Base-by-base conservation (phyloP, 179 eudicot species). In the Sideroxylon spinosum region DNA sequence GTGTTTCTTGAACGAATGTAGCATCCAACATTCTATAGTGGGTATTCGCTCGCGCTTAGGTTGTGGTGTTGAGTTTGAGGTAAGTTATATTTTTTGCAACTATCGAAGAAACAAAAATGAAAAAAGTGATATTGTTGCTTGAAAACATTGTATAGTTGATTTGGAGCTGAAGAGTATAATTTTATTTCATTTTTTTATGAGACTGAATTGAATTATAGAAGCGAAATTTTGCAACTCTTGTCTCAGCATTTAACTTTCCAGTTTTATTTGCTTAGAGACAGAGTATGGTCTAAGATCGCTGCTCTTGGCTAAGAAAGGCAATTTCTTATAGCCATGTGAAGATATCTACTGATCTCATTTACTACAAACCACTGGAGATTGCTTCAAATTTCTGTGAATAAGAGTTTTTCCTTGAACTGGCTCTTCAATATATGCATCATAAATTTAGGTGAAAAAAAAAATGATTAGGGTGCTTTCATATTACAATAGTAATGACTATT, bases 41-140 rank as follows among this genome's bases (percentile, higher is more conserved):
- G 98, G 98, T 52, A 81, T 95, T 57, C 91, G 98, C 37, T 95
- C 98, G 52, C 89, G 95, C 26, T 73, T 95, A 26, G 98, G 90
- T 78, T 76, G 82, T 16, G 97, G 95, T 22, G 97, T 91, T 17
- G 95, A 89, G 79, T 85, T 93, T 66, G 82, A 86, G 96, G 98
- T 90, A 55, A 56, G 56, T 66, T 71, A 28, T 44, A 48, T 16
- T 49, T 63, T 9, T 44, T 5, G 10, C 7, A 16, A 37, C 7
- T n/a, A 12, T 14, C 1, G 7, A 7, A 71, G 2, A 2, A 7
- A 22, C 44, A 46, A 68, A 4, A 37, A 37, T 3, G 44, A 37
- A 37, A 37, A 1, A 37, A 37, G 44, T 37, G 3, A 37, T 0
- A 1, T 37, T 37, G 44, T 37, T 37, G 44, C 3, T n/a, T n/a